Percentiles rank a stretch among this genome's conserved stretches.
Evolutionary conservation across 164 flowering plant genomes (phyloP).

Genomic region (Vitis cinerea): DNA sequence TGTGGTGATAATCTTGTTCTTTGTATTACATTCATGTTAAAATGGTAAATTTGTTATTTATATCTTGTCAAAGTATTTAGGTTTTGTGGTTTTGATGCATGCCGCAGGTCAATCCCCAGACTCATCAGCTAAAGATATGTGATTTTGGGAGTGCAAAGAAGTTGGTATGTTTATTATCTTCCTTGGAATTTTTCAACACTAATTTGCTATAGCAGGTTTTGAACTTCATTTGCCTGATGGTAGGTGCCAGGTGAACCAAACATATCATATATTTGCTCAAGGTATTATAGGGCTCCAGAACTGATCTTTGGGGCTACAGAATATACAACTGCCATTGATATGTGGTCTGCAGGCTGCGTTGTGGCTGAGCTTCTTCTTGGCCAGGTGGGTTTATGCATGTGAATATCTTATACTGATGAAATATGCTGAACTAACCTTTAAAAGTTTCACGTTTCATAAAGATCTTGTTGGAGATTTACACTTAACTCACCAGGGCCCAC

Average conservation of each 20-base stretch:
- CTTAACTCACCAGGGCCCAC: no score
- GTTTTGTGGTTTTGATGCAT: slow-evolving; percentile 4
- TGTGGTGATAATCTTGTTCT: not conserved
- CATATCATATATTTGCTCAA: slow-evolving; percentile 94
- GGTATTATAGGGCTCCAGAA: slow-evolving; percentile 98
- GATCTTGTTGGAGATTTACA: no score
- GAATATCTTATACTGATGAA: not conserved
- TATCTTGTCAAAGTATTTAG: not conserved
- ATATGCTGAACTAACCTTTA: not conserved
- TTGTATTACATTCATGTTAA: no score
- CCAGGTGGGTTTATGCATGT: slow-evolving; percentile 50
- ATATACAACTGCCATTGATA: slow-evolving; percentile 90
- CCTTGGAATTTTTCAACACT: not conserved
- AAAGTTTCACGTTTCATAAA: not conserved
- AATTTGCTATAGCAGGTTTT: slow-evolving; percentile 2
- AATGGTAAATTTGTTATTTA: not conserved
- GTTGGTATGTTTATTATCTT: slow-evolving; percentile 58
- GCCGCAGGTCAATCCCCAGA: slow-evolving; percentile 89
- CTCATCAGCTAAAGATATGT: slow-evolving; percentile 91
- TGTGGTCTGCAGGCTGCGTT: slow-evolving; percentile 99
- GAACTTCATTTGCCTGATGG: slow-evolving; percentile 6
- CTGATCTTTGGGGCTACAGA: slow-evolving; percentile 97
- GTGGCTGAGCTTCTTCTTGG: slow-evolving; percentile 94
- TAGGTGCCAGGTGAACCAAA: slow-evolving; percentile 97
- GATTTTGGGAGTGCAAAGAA: slow-evolving; percentile 99